phyloP scores from a whole-genome alignment of 805 yeast genomes.

The Ogataea neopini region DNA sequence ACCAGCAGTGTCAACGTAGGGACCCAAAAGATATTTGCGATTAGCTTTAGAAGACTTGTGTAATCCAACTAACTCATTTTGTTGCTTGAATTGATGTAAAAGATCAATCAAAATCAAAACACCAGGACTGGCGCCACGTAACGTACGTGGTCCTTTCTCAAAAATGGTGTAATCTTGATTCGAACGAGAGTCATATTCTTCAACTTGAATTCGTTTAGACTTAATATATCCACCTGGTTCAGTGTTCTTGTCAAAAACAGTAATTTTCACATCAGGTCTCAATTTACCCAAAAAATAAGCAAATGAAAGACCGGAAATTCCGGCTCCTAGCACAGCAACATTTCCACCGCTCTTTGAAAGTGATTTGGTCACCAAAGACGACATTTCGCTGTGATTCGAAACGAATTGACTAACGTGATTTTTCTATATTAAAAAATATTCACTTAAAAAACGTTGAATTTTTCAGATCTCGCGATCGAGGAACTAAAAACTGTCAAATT shows the following conservation, averaged over 20 bases:
- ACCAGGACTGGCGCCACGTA: conserved; percentile 82
- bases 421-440: too few species aligned
- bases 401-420: too few species aligned
- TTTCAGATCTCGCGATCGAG: not conserved
- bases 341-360: conserved; percentile 32
- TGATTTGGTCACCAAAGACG: not conserved
- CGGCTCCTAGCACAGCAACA: conserved; percentile 83
- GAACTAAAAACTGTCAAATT: not conserved
- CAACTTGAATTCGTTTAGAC: conserved; percentile 43
- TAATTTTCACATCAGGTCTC: conserved; percentile 75
- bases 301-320: conserved; percentile 81
- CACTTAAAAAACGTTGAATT: not conserved
- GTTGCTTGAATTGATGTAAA: conserved; percentile 47
- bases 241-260: conserved; percentile 55
- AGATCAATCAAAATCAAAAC: conserved; percentile 67
- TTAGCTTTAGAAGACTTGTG: conserved; percentile 62
- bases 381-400: too few species aligned
- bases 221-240: conserved; percentile 82
- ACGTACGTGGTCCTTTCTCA: conserved; percentile 91
- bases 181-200: conserved; percentile 27
- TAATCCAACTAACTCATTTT: conserved; percentile 58
- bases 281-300: conserved; percentile 65
- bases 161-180: conserved; percentile 38
- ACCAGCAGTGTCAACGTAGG: conserved; percentile 22
- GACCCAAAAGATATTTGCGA: conserved; percentile 61